These are phyloP conservation scores for Euryodendron excelsum DNA, from an alignment of 148 eudicot genomes.

Conservation along the genomic window DNA sequence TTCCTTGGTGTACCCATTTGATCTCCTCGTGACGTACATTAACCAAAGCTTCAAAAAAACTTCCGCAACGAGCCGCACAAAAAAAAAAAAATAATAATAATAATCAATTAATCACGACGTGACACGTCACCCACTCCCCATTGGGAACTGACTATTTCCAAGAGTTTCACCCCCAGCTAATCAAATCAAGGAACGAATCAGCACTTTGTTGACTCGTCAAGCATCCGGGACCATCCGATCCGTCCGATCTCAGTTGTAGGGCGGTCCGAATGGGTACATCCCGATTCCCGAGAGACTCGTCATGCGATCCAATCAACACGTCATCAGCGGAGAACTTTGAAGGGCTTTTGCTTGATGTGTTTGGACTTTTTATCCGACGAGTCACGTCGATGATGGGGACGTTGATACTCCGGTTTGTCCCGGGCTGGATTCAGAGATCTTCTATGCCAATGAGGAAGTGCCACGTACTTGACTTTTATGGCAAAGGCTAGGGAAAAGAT, in stretches of 20 bases:
- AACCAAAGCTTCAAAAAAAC: no score
- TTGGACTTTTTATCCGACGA: no score
- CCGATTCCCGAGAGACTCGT: not conserved
- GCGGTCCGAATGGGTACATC: not conserved
- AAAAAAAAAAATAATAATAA: no score
- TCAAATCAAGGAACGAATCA: not conserved
- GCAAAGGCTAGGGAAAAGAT: not conserved
- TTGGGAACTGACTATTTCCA: not conserved
- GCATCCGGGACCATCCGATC: not conserved
- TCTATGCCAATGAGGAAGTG: not conserved
- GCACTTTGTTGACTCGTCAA: not conserved
- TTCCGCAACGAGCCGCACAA: no score
- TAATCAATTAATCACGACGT: not conserved
- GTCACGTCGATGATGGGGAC: constrained; percentile 10
- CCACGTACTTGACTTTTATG: not conserved
- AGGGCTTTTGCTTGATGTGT: not conserved
- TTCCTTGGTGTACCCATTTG: no score
- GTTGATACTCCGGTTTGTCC: constrained; percentile 10
- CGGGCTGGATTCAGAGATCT: constrained; percentile 4
- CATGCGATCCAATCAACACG: not conserved
- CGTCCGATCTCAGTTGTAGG: not conserved
- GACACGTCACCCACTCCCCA: not conserved
- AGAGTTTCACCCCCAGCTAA: not conserved
- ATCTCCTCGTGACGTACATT: no score
- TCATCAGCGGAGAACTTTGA: not conserved